phyloP scores from a whole-genome alignment of 495 filamentous ascomycete genomes.

The Aspergillus sclerotiicarbonarius region DNA sequence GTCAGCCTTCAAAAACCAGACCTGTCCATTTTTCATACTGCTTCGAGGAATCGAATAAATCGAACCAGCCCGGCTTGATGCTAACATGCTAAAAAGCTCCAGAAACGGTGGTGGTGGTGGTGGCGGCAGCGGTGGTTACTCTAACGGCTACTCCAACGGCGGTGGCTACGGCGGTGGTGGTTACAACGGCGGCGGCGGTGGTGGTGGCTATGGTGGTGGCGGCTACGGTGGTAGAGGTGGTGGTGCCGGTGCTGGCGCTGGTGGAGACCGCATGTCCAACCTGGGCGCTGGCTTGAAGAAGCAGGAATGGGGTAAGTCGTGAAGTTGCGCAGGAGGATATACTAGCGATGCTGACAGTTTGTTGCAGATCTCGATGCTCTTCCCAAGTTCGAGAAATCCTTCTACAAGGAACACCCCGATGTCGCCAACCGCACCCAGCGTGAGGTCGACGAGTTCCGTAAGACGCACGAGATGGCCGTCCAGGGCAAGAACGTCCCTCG shows the following conservation, averaged over 20 bases:
- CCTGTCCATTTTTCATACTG: not conserved
- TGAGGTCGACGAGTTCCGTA: slow-evolving; percentile 85
- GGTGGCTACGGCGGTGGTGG: slow-evolving; percentile 57
- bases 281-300: slow-evolving; percentile 82
- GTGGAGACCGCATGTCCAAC: slow-evolving; percentile 90
- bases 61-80: not conserved
- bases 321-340: not conserved
- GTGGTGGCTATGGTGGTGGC: slow-evolving; percentile 51
- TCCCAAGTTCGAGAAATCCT: slow-evolving; percentile 98
- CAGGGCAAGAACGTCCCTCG: slow-evolving; percentile 77
- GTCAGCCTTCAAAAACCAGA: not conserved
- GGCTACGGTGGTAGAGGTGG: slow-evolving; percentile 43
- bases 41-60: not conserved
- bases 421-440: slow-evolving; percentile 70
- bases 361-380: slow-evolving; percentile 67
- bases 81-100: slow-evolving; percentile 32
- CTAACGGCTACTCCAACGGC: slow-evolving; percentile 38
- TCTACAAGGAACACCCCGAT: slow-evolving; percentile 90
- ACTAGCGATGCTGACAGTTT: slow-evolving; percentile 26
- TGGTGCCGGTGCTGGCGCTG: slow-evolving; percentile 55
- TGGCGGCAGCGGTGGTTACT: slow-evolving; percentile 47
- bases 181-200: slow-evolving; percentile 42
- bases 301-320: slow-evolving; percentile 76
- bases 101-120: slow-evolving; percentile 44
- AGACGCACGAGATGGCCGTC: slow-evolving; percentile 74